A percentile compares a stretch with the other conserved stretches of the same genome.
Conservation (phyloP, 2,329 filamentous ascomycete species). For the Botryotinia calthae region DNA sequence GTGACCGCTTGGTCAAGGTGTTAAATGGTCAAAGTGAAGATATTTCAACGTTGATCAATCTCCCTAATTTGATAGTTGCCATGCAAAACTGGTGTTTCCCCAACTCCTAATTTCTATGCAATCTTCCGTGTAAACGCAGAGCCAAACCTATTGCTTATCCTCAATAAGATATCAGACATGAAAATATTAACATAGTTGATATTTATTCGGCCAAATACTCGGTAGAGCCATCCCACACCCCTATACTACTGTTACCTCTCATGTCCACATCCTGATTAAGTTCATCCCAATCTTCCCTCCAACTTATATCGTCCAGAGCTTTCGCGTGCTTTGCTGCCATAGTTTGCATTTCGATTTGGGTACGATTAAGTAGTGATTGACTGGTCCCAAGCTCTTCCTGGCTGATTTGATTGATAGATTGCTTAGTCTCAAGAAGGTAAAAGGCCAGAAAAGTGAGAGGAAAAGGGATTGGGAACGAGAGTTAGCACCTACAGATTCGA, state of each 20-base stretch:
- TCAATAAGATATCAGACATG: neutral
- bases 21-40: neutral
- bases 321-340: conserved; percentile 57
- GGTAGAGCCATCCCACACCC: conserved; percentile 2
- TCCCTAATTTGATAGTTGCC: neutral
- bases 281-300: conserved; percentile 58
- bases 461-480: neutral
- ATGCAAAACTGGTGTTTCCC: neutral
- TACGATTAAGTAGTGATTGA: conserved; percentile 59
- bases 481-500: conserved; percentile 50
- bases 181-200: neutral
- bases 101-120: neutral
- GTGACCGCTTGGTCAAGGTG: neutral
- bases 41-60: too few species aligned
- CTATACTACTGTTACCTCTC: conserved; percentile 17
- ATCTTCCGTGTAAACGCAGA: neutral
- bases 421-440: conserved; percentile 15
- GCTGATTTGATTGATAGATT: conserved; percentile 38
- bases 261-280: conserved; percentile 44
- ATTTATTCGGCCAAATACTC: neutral
- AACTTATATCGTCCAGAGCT: conserved; percentile 49
- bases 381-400: conserved; percentile 55
- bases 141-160: neutral
- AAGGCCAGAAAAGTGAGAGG: conserved; percentile 29
- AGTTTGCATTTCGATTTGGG: conserved; percentile 60